Evolutionary conservation across 306 rosid species (phyloP).

Genomic region (Betula pendula): DNA sequence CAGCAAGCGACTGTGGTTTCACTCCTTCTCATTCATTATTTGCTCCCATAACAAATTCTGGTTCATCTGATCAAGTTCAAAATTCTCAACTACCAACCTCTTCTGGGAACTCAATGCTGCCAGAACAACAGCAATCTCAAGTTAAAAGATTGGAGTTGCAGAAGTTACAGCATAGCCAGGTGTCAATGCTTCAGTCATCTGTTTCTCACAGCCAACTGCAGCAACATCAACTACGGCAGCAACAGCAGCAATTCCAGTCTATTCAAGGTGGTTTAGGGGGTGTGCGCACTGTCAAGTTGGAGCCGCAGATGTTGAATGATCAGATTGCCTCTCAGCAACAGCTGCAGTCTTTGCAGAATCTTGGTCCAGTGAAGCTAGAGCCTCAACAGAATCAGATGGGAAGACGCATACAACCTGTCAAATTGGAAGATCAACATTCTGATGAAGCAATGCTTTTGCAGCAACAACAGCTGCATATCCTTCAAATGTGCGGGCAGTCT

Average conservation of each 20-base stretch:
- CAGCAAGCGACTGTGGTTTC: too few species aligned
- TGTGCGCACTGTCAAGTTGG: constrained; percentile 72
- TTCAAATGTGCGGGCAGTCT: constrained; percentile 79
- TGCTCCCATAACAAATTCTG: constrained; percentile 55
- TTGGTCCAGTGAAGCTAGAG: constrained; percentile 73
- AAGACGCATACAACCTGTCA: constrained; percentile 55
- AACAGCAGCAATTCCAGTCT: constrained; percentile 74
- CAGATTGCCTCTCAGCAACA: constrained; percentile 60
- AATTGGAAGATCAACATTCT: constrained; percentile 66
- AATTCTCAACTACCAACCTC: constrained; percentile 60
- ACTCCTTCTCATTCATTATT: constrained; percentile 39
- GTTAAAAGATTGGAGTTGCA: constrained; percentile 57
- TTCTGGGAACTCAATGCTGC: constrained; percentile 57
- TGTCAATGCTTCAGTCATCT: constrained; percentile 81
- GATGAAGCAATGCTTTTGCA: constrained; percentile 76
- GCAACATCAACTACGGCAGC: constrained; percentile 41
- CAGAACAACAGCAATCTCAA: constrained; percentile 79
- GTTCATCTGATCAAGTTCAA: constrained; percentile 70
- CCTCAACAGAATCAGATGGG: constrained; percentile 63
- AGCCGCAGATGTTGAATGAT: constrained; percentile 71
- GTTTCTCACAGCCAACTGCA: constrained; percentile 48
- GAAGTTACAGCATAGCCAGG: constrained; percentile 74
- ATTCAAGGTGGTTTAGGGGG: constrained; percentile 67
- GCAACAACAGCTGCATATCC: constrained; percentile 55
- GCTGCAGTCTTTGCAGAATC: constrained; percentile 65